Conservation (phyloP, 106 monocot species). For the Allium sativum region DNA sequence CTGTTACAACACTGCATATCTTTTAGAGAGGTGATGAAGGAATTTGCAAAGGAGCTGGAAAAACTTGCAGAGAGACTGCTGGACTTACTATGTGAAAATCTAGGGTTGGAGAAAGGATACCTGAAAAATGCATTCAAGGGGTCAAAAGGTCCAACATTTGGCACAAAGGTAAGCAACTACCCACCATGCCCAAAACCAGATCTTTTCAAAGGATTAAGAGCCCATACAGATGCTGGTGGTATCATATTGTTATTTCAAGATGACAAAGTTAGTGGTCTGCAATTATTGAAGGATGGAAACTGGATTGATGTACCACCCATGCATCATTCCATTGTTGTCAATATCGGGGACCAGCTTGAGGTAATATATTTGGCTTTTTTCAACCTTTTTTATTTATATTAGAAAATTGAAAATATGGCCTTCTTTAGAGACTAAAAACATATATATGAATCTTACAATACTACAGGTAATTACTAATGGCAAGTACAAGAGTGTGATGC, state of each 20-base stretch:
- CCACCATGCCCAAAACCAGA: conserved; percentile 70
- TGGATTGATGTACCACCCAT: conserved; percentile 74
- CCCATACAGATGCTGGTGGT: conserved; percentile 82
- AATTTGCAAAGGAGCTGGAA: conserved; percentile 46
- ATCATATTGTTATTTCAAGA: conserved; percentile 80
- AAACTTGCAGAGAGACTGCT: conserved; percentile 53
- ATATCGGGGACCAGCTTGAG: conserved; percentile 75
- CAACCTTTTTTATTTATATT: neutral
- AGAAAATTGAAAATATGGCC: no score
- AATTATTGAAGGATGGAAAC: conserved; percentile 52
- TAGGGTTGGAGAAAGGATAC: conserved; percentile 75
- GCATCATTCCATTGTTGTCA: conserved; percentile 60
- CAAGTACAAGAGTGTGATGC: conserved; percentile 65
- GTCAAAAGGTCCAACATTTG: conserved; percentile 50
- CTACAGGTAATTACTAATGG: conserved; percentile 68
- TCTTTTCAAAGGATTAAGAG: conserved; percentile 50
- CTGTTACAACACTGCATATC: no score
- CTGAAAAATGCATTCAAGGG: conserved; percentile 64
- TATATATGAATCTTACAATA: neutral
- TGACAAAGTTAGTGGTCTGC: conserved; percentile 60
- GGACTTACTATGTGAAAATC: conserved; percentile 60
- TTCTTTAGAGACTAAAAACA: neutral
- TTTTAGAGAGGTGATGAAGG: conserved; percentile 35
- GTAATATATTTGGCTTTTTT: neutral
- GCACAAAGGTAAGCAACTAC: conserved; percentile 80